A percentile compares a stretch with the other conserved stretches of the same genome.
Conservation (phyloP, 768 basidiomycete species). For the Neoboletus magnificus region DNA sequence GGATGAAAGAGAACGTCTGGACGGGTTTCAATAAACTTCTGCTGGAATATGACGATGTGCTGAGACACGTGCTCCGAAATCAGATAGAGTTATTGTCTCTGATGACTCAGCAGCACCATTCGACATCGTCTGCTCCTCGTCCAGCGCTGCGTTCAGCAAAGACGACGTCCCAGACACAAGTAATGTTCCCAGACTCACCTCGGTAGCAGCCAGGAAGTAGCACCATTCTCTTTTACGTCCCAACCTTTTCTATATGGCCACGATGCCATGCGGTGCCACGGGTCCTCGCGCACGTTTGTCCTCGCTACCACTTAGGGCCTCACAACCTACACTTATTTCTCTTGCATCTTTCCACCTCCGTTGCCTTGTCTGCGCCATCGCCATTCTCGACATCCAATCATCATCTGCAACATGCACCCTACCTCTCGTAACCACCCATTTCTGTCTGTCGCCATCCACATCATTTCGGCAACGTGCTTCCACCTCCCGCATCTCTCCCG, state of each 20-base stretch:
- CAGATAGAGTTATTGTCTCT: slow-evolving; percentile 9
- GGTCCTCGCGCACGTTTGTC: slow-evolving; percentile 37
- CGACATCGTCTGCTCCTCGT: slow-evolving; percentile 2
- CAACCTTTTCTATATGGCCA: slow-evolving; percentile 24
- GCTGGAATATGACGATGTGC: slow-evolving; percentile 33
- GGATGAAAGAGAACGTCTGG: not conserved
- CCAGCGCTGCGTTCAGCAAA: slow-evolving; percentile 9
- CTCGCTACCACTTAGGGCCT: slow-evolving; percentile 15
- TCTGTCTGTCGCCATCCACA: slow-evolving; percentile 5
- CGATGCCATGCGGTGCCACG: slow-evolving; percentile 30
- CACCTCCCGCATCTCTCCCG: not conserved
- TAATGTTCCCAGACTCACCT: slow-evolving; percentile 14
- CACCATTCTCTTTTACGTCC: slow-evolving; percentile 9
- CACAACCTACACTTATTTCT: not conserved
- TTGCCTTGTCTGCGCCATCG: slow-evolving; percentile 4
- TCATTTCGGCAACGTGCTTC: slow-evolving; percentile 18
- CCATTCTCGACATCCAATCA: slow-evolving; percentile 22
- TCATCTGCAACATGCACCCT: slow-evolving; percentile 23
- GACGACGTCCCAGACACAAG: slow-evolving; percentile 2
- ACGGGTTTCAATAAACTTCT: slow-evolving; percentile 10
- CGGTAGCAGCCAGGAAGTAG: slow-evolving; percentile 11
- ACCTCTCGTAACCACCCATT: slow-evolving; percentile 12
- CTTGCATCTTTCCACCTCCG: not conserved
- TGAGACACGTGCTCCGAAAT: slow-evolving; percentile 34
- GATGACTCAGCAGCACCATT: slow-evolving; percentile 32